Base-by-base conservation (phyloP, 2,329 filamentous ascomycete genomes). In the Aureobasidium sp. region DNA sequence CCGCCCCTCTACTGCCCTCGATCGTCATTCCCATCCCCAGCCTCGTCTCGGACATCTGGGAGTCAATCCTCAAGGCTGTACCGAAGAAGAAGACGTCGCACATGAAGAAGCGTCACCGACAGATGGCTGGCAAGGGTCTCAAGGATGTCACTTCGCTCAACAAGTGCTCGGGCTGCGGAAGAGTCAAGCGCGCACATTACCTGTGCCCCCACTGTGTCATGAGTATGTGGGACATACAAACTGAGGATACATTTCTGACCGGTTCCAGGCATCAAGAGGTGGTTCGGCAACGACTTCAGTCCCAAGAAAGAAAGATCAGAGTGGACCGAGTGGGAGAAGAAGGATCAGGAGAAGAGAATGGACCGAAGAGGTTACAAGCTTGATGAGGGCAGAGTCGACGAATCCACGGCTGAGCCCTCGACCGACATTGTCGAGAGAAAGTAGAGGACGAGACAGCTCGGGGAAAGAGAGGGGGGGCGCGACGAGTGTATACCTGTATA, bases 41-140 rank as follows among this genome's bases (percentile, higher is more conserved):
- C 5, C 71, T 91, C n/a, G 76, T 96, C 23, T 85, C 84, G 60
- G 89, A 88, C 64, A 85, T 99, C 69, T 97, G 93, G 93, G 93
- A 96, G 67, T 91, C 89, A 6, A 83, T 99, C 47, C 80, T 99
- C 66, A 86, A 86, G 66, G 94, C 94, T 1, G 94, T 97, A 17
- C 94, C 94, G 5, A 99, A 99, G 82, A 97, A 96, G 79, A 99
- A 97, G 83, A 95, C 91, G 35, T 96, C 93, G 43, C 90, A 99
- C 74, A 90, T 90, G 79, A 96, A 94, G 79, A 96, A 91, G 81
- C 84, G 94, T 67, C 87, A 91, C 71, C 85, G 95, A 69, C 91
- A 95, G 71, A 88, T 97, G 86, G 93, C 92, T 25, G 94, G 94
- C 70, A 99, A 99, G 78, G 93, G 86, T 46, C 75, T 99, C 67